phyloP scores from a whole-genome alignment of 805 yeast genomes.

The Yueomyces sinensis region DNA sequence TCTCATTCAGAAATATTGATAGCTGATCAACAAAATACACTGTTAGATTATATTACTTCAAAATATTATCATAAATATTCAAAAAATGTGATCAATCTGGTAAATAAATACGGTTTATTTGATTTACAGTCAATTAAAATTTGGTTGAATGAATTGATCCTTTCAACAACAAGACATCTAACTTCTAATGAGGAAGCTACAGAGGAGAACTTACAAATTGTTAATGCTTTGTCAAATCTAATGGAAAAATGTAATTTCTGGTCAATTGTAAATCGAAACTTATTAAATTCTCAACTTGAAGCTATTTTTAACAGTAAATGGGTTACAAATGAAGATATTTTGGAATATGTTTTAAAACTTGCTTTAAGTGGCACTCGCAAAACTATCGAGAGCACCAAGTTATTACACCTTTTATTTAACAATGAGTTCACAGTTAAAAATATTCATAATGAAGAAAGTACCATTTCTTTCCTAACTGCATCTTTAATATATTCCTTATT shows the following conservation, averaged over 20 bases:
- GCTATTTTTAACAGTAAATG: constrained; percentile 39
- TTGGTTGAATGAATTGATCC: constrained; percentile 47
- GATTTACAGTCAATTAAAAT: constrained; percentile 12
- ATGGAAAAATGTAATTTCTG: constrained; percentile 23
- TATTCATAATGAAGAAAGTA: constrained; percentile 11
- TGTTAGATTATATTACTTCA: constrained; percentile 20
- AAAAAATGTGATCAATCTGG: constrained; percentile 17
- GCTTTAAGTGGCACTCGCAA: constrained; percentile 27
- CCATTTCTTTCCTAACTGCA: constrained; percentile 31
- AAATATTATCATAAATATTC: constrained; percentile 20
- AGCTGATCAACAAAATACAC: constrained; percentile 11
- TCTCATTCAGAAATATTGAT: constrained; percentile 2
- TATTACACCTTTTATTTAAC: constrained; percentile 51
- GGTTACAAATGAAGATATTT: constrained; percentile 28
- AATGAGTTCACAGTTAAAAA: constrained; percentile 31
- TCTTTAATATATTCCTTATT: constrained; percentile 38
- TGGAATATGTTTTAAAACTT: constrained; percentile 33
- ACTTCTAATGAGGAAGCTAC: constrained; percentile 32
- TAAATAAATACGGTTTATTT: constrained; percentile 6
- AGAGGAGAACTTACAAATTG: constrained; percentile 16
- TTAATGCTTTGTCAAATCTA: constrained; percentile 23
- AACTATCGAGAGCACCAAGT: constrained; percentile 32
- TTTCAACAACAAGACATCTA: constrained; percentile 50
- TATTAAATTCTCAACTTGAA: constrained; percentile 54
- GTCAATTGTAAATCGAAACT: constrained; percentile 29